These are phyloP conservation scores for Yarrowia yakushimensis DNA, from an alignment of 805 yeast species.

Conservation along the genomic window DNA sequence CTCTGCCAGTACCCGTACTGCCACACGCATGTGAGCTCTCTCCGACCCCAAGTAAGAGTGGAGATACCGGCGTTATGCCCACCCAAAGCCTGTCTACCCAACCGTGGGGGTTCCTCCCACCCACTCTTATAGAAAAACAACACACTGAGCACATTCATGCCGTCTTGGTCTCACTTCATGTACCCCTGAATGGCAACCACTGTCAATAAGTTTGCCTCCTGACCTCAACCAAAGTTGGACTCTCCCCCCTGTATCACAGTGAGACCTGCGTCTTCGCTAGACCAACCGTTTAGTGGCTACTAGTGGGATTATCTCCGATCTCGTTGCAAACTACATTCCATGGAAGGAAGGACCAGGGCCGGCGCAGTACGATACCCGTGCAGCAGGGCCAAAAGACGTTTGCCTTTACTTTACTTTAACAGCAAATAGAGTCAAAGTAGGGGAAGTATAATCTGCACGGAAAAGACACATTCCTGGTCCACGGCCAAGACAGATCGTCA, in stretches of 20 bases:
- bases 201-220: not conserved
- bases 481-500: constrained; percentile 8
- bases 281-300: not conserved
- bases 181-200: not conserved
- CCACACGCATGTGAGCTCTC: not conserved
- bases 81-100: not conserved
- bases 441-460: not conserved
- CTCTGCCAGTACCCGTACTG: not conserved
- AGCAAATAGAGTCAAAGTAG: constrained; percentile 1
- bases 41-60: too few relatives aligned
- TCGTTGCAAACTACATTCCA: not conserved
- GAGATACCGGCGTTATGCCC: not conserved
- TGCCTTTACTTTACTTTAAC: not conserved
- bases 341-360: not conserved
- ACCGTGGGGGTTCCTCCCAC: not conserved
- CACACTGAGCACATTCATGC: not conserved
- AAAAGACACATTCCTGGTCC: not conserved
- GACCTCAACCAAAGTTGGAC: not conserved
- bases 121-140: not conserved
- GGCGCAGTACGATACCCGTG: not conserved
- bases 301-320: not conserved
- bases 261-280: not conserved
- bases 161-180: not conserved
- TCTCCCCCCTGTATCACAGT: not conserved
- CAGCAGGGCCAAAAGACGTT: constrained; percentile 6